Evolutionary conservation across 1,139 yeast species (phyloP), one percentile per base, ranked within the genome.

Genomic region (Debaryomyces nepalensis): DNA sequence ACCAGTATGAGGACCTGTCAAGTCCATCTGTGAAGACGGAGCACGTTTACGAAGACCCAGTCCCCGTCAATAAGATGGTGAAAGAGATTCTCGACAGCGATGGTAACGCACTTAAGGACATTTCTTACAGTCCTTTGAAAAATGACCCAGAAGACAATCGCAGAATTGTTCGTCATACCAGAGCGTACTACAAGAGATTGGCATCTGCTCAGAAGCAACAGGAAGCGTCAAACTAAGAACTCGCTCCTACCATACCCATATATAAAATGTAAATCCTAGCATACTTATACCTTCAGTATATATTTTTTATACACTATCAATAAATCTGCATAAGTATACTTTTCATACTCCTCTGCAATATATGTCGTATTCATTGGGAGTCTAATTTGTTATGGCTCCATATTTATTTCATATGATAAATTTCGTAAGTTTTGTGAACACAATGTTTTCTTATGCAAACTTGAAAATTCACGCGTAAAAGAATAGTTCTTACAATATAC

Each of bases 111-210:
- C 42, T 38, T 31, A 39, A 36, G 19, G 49, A 45, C 18, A 37
- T 47, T 4, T 39, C 57, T 6, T 43, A 47, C 12, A 59, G 61
- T 43, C 66, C 67, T 1, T 40, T 54, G 15, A 57, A 55, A 42
- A 45, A 41, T 4, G 68, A 64, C 43, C 65, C 67, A 1, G 61
- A 58, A 3, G 73, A 66, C 38, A 66, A 62, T 0, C 49, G 66
- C 22, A 57, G 63, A 43, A 49, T 61, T 8, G 49, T 59, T 46
- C 55, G 77, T 40, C 76, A 70, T 46, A 72, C 77, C 3, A 48
- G 78, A 43, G 68, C 75, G 3, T 70, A 70, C 42, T 66, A 64
- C 46, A 70, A 64, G 54, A 65, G 63, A 47, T 43, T 53, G 18
- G 51, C 52, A 24, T 30, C 31, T 26, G 45, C 47, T 10, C 47